phyloP scores from a whole-genome alignment of 2,329 filamentous ascomycete species.

The Chaetoscypha palmicola region DNA sequence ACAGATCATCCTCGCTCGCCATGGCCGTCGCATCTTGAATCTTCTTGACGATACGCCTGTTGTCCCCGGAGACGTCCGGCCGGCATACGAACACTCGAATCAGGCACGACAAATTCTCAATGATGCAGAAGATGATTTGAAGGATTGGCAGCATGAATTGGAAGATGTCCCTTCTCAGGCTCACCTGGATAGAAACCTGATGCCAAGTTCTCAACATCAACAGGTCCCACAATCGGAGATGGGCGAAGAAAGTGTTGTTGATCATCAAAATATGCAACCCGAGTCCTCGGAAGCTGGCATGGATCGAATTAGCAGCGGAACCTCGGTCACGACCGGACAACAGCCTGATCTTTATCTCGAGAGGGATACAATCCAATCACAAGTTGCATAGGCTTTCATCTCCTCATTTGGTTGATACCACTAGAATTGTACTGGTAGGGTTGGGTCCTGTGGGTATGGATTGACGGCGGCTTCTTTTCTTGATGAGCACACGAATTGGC shows the following conservation, averaged over 20 bases:
- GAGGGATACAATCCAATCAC: conserved; percentile 2
- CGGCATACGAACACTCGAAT: conserved; percentile 56
- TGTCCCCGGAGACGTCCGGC: conserved; percentile 72
- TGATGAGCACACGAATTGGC: too few species aligned
- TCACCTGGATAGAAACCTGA: conserved; percentile 13
- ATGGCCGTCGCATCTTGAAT: conserved; percentile 76
- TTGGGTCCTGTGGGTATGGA: too few species aligned
- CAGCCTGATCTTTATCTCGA: conserved; percentile 3
- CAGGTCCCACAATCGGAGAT: conserved; percentile 10
- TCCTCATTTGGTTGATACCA: too few species aligned
- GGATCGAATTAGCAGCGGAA: conserved; percentile 22
- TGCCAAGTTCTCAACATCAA: conserved; percentile 10
- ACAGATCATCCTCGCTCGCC: conserved; percentile 87
- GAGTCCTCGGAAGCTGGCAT: conserved; percentile 7
- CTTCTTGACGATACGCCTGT: conserved; percentile 86
- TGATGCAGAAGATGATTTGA: conserved; percentile 84
- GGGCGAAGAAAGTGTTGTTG: conserved; percentile 14
- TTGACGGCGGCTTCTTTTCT: too few species aligned
- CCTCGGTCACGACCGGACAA: conserved; percentile 19
- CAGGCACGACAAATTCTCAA: conserved; percentile 81
- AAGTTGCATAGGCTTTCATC: conserved; percentile 11
- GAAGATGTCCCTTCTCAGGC: conserved; percentile 26
- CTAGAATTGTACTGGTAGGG: too few species aligned
- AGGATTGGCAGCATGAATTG: conserved; percentile 52
- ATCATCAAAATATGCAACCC: conserved; percentile 9